These are phyloP conservation scores for Globisporangium splendens DNA, from an alignment of 352 stramenopile species.

Conservation along the genomic window DNA sequence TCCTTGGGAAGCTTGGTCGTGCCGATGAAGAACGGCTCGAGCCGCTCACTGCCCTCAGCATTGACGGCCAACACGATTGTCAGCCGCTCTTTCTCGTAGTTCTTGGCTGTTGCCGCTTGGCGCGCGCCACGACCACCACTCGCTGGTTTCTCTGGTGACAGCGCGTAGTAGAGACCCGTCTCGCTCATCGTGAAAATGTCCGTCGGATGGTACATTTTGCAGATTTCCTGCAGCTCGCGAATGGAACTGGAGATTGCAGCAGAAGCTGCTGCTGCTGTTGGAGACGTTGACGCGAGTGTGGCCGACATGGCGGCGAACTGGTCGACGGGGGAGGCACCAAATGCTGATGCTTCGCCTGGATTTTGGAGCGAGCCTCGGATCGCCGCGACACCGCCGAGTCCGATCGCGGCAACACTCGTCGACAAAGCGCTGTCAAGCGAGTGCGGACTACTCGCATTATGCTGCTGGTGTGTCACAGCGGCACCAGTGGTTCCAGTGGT, in stretches of 20 bases:
- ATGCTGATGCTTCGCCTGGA: not conserved
- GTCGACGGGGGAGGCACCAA: not conserved
- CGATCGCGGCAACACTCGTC: not conserved
- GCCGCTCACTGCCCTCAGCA: slow-evolving; percentile 45
- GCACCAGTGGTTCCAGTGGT: too few species aligned
- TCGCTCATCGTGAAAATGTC: slow-evolving; percentile 63
- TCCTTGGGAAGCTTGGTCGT: slow-evolving; percentile 20
- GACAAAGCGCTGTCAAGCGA: not conserved
- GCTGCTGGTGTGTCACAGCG: too few species aligned
- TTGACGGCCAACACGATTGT: slow-evolving; percentile 43
- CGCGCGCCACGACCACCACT: slow-evolving; percentile 16
- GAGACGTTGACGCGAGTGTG: too few species aligned
- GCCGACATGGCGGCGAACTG: slow-evolving; percentile 4
- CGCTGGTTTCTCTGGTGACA: slow-evolving; percentile 45
- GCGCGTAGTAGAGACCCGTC: slow-evolving; percentile 42
- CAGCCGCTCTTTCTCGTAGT: slow-evolving; percentile 20
- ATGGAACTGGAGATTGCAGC: slow-evolving; percentile 8
- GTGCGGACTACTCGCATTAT: too few species aligned
- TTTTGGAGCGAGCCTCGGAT: not conserved
- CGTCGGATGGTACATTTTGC: slow-evolving; percentile 34
- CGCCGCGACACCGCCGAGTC: not conserved
- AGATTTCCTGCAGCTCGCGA: slow-evolving; percentile 32
- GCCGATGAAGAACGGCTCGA: slow-evolving; percentile 56
- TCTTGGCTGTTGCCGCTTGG: slow-evolving; percentile 20
- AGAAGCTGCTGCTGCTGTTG: slow-evolving; percentile 6